Evolutionary conservation across 1,139 yeast species (phyloP).

Genomic region (Yamadazyma atmosphaerica): DNA sequence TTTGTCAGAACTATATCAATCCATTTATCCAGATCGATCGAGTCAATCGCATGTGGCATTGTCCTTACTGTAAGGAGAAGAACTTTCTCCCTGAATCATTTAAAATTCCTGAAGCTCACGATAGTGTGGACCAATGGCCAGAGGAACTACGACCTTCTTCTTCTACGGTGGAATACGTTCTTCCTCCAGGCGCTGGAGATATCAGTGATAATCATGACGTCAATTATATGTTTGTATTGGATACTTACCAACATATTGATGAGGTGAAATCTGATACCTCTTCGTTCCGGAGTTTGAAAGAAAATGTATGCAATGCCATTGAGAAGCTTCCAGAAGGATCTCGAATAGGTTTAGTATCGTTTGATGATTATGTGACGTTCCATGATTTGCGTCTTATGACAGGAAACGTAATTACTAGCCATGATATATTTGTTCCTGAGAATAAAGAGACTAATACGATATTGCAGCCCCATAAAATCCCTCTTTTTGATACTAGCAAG

Average conservation of each 20-base stretch:
- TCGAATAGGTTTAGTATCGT: conserved; percentile 28
- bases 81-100: conserved; percentile 23
- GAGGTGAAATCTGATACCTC: conserved; percentile 14
- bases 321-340: conserved; percentile 22
- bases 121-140: conserved; percentile 26
- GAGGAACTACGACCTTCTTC: conserved; percentile 24
- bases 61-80: conserved; percentile 36
- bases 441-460: not conserved
- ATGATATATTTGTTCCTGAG: conserved; percentile 6
- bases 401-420: conserved; percentile 5
- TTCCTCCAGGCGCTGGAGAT: conserved; percentile 21
- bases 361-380: conserved; percentile 27
- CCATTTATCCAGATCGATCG: conserved; percentile 32
- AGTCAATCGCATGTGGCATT: conserved; percentile 38
- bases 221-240: conserved; percentile 26
- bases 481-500: conserved; percentile 9
- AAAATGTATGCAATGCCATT: conserved; percentile 19
- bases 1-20: conserved; percentile 31
- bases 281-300: conserved; percentile 21
- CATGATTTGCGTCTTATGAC: conserved; percentile 17
- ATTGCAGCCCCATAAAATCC: not conserved
- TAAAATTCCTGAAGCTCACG: conserved; percentile 17
- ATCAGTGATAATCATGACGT: conserved; percentile 1
- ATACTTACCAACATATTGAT: conserved; percentile 31
- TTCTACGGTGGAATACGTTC: no score